Base-by-base conservation (phyloP, 2,329 filamentous ascomycete genomes). In the Exophiala sideris region DNA sequence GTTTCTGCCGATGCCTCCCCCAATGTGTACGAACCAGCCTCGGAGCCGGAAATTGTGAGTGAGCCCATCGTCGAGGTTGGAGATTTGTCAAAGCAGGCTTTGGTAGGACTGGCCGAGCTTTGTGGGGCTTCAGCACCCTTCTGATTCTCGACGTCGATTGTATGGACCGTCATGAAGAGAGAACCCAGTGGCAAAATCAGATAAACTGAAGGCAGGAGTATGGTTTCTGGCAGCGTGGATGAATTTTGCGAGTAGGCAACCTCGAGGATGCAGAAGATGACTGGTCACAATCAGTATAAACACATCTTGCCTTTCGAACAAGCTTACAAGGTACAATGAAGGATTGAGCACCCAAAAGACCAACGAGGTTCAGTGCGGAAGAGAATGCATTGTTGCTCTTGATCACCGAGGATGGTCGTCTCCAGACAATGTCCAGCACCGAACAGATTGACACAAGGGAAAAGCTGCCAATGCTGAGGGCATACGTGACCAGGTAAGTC, bases 81-180 rank as follows among this genome's bases (percentile, higher is more conserved):
- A 44, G 38, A 48, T 16, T 36, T 44, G 14, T 53, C 24, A 12
- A 33, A 12, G 24, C 16, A 32, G 10, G 12, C 20, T 10, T 34
- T 35, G 14, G 35, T 39, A 12, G 50, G 50, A 24, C 45, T 24
- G 10, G 32, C 29, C 14, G 21, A 24, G 5, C 39, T 1, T 11
- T 49, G 50, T 10, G 16, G 24, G 7, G 33, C 46, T 12, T 33
- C 35, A 5, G 3, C 8, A 9, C 16, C 24, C 8, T 47, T 29
- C 6, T 24, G 24, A 35, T 18, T 24, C 10, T 41, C 48, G 12
- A 21, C 14, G 18, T 44, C 21, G 16, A 16, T 16, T 5, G 55
- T 46, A 32, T 57, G 54, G 49, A 57, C 52, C 10, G 54, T 60
- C 54, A 60, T 55, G 57, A 60, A 60, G 34, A 60, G 54, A 4